Base-by-base conservation (phyloP, 208 protist species). In the Angomonas desouzai region DNA sequence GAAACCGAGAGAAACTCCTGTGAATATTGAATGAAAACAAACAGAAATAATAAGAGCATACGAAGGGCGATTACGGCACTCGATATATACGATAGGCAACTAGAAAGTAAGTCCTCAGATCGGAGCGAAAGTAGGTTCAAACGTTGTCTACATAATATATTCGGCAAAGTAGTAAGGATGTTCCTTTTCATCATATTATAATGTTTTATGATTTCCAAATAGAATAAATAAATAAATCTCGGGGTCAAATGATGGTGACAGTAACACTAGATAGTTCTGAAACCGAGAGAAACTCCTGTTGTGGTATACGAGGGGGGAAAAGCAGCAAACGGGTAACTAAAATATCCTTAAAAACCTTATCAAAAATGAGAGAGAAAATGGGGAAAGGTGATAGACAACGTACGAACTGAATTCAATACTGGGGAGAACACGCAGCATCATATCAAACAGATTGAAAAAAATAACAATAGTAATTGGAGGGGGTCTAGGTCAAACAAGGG, bases 101-200 rank as follows among this genome's bases (percentile, higher is more conserved):
- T n/a, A n/a, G n/a, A n/a, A n/a, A n/a, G n/a, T n/a, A n/a, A n/a
- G n/a, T 20, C 66, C 43, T 82, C 76, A 82, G 72, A 75, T 77
- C 76, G 72, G 76, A 82, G 76, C 76, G 76, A 79, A 79, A 83
- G 72, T 72, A 79, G 77, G 72, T 76, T 73, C 72, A 78, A 66
- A 64, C 62, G 23, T 43, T 38, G 29, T 79, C 72, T 55, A 64
- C 72, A 78, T 45, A 47, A 43, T 48, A 58, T n/a, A 18, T 62
- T 62, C 23, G 25, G 29, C 23, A 57, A 57, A 62, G 56, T 62
- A 62, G 56, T 62, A 62, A 48, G 56, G 18, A 62, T 49, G 56
- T 45, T 49, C 56, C 45, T 69, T 62, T 55, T 69, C 64, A 69
- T 69, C 64, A 62, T 25, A 22, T 62, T 2, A 23, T 45, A 4